A percentile compares a stretch with the other conserved stretches of the same genome.
These are phyloP conservation scores for Rozella allomycis DNA, from an alignment of 371 early-diverging fungal genomes.

Conservation along the genomic window DNA sequence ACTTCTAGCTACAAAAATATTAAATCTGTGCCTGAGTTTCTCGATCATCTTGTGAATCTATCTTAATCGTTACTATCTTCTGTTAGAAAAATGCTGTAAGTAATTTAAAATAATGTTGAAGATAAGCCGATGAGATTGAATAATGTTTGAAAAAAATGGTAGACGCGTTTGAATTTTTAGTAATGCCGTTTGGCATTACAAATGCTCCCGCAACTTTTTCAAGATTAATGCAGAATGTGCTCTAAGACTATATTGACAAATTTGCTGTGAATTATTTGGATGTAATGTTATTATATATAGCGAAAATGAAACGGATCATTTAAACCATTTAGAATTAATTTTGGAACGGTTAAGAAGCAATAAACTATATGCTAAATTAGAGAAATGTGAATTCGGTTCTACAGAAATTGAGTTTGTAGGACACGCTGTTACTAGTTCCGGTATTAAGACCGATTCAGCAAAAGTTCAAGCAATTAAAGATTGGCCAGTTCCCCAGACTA, in stretches of 20 bases:
- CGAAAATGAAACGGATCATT: slow-evolving; percentile 1
- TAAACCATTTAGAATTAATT: slow-evolving; percentile 4
- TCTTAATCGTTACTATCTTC: too few species aligned
- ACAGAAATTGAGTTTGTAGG: slow-evolving; percentile 19
- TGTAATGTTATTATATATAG: slow-evolving; percentile 5
- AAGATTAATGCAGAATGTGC: slow-evolving; percentile 9
- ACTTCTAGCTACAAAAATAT: too few species aligned
- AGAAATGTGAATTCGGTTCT: slow-evolving; percentile 25
- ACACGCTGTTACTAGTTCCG: slow-evolving; percentile 6
- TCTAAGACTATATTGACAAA: slow-evolving; percentile 5
- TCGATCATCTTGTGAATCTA: too few species aligned
- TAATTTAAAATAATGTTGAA: too few species aligned
- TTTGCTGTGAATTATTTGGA: too few species aligned
- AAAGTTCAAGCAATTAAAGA: slow-evolving; percentile 13
- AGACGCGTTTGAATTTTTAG: slow-evolving; percentile 14
- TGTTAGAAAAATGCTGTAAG: too few species aligned
- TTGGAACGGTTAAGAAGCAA: slow-evolving; percentile 10
- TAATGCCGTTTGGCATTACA: slow-evolving; percentile 14
- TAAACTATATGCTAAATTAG: slow-evolving; percentile 13
- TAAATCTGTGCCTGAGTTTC: too few species aligned
- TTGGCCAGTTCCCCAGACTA: slow-evolving; percentile 10
- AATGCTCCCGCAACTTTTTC: slow-evolving; percentile 18
- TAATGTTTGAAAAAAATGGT: too few species aligned
- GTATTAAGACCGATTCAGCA: slow-evolving; percentile 8
- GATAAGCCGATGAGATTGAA: too few species aligned